A percentile compares a stretch with the other conserved stretches of the same genome.
phyloP scores from a whole-genome alignment of 441 rosid genomes.

The Pelargonium citronellum region DNA sequence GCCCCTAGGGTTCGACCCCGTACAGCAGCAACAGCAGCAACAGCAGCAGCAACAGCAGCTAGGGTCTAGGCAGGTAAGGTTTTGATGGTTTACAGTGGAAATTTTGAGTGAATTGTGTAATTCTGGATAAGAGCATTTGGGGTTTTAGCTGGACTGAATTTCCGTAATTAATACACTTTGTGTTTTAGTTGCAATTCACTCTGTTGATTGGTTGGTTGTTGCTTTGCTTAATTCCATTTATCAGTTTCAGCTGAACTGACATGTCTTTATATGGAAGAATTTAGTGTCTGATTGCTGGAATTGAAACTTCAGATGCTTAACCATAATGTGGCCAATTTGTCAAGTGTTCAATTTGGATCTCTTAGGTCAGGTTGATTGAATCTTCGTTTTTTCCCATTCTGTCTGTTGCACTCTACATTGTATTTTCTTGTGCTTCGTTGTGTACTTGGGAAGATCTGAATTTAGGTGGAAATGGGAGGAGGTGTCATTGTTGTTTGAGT shows the following conservation, averaged over 20 bases:
- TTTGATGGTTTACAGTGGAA: not conserved
- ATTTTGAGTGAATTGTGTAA: conserved; percentile 10
- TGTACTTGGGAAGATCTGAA: not conserved
- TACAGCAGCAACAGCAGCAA: conserved; percentile 47
- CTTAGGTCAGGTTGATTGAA: not conserved
- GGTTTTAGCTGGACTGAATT: not conserved
- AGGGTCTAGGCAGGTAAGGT: conserved; percentile 65
- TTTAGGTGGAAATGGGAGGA: not conserved
- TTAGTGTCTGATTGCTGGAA: conserved; percentile 6
- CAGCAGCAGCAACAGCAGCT: conserved; percentile 33
- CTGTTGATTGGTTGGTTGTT: conserved; percentile 14
- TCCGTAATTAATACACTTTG: conserved; percentile 27
- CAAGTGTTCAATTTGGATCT: not conserved
- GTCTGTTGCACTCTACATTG: conserved; percentile 4
- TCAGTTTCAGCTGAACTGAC: conserved; percentile 15
- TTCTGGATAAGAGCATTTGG: not conserved
- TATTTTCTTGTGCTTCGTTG: conserved; percentile 1
- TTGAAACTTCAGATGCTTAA: conserved; percentile 19
- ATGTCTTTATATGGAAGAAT: conserved; percentile 18
- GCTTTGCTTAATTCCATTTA: not conserved
- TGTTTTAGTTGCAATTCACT: conserved; percentile 12
- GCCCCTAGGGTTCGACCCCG: conserved; percentile 56
- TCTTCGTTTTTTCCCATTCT: conserved; percentile 9
- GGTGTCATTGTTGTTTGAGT: conserved; percentile 1
- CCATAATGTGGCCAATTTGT: not conserved